phyloP scores from a whole-genome alignment of 1,284 basidiomycete genomes.

The Naganishia albida region DNA sequence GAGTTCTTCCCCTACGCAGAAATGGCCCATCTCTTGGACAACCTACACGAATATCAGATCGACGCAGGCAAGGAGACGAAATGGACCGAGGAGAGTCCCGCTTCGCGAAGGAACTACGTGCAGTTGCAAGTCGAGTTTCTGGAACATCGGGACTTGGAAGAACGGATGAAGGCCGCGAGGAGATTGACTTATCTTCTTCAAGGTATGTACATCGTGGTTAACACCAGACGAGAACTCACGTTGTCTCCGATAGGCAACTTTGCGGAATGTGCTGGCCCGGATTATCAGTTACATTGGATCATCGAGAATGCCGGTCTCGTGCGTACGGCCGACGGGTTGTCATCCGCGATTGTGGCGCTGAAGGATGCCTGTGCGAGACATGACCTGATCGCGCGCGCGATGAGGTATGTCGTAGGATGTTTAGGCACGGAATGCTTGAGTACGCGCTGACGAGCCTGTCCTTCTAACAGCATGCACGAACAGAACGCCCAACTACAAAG shows the following conservation, averaged over 20 bases:
- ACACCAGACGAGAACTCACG: background rate
- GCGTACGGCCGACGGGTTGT: slow-evolving; percentile 78
- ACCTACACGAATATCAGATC: slow-evolving; percentile 81
- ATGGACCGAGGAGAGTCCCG: slow-evolving; percentile 67
- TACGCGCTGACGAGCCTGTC: slow-evolving; percentile 3
- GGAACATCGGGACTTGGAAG: slow-evolving; percentile 77
- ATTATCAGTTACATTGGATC: slow-evolving; percentile 94
- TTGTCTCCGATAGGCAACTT: slow-evolving; percentile 72
- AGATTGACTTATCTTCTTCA: slow-evolving; percentile 85
- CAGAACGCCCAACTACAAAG: slow-evolving; percentile 11
- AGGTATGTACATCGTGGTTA: slow-evolving; percentile 59
- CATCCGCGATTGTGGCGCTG: slow-evolving; percentile 79
- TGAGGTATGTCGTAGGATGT: slow-evolving; percentile 36
- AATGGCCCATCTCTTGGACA: slow-evolving; percentile 85
- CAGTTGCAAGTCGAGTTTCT: slow-evolving; percentile 78
- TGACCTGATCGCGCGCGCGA: slow-evolving; percentile 39
- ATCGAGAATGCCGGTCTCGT: slow-evolving; percentile 90
- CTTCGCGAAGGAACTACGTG: slow-evolving; percentile 68
- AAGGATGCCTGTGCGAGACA: slow-evolving; percentile 88
- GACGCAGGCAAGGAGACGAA: slow-evolving; percentile 71
- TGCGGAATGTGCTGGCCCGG: slow-evolving; percentile 82
- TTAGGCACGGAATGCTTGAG: slow-evolving; percentile 24
- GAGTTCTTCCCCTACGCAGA: slow-evolving; percentile 99
- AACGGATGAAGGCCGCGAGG: slow-evolving; percentile 73
- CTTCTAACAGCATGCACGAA: slow-evolving; percentile 29